Evolutionary conservation across 202 grass and related monocot genomes (phyloP).

Genomic region (Schoenoplectus triqueter): DNA sequence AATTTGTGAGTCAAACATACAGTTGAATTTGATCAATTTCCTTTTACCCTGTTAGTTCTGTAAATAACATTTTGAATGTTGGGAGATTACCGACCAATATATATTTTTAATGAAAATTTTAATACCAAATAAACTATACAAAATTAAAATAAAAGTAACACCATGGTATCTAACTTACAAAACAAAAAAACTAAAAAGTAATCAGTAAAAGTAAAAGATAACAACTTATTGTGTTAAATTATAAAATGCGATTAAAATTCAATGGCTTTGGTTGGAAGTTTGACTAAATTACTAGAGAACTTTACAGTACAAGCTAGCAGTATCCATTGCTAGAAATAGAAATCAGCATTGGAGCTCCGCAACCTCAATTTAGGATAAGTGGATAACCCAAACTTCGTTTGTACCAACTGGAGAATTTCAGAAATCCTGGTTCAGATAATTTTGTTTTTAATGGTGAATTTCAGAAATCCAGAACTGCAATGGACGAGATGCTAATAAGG

Average conservation of each 20-base stretch:
- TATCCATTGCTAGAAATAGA: neutral
- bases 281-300: neutral
- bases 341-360: neutral
- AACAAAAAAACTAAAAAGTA: neutral
- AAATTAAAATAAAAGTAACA: neutral
- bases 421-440: neutral
- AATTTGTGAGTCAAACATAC: neutral
- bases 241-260: neutral
- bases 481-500: neutral
- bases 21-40: neutral
- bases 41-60: neutral
- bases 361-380: neutral
- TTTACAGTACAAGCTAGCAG: neutral
- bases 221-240: neutral
- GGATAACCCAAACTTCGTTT: neutral
- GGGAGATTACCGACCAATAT: neutral
- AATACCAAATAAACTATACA: neutral
- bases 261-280: neutral
- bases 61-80: neutral
- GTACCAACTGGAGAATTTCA: neutral
- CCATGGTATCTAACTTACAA: neutral
- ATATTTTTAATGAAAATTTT: neutral
- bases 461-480: neutral
- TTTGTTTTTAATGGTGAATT: neutral
- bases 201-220: neutral